phyloP scores from a whole-genome alignment of 371 early-diverging fungal genomes.

The Zancudomyces culisetae region DNA sequence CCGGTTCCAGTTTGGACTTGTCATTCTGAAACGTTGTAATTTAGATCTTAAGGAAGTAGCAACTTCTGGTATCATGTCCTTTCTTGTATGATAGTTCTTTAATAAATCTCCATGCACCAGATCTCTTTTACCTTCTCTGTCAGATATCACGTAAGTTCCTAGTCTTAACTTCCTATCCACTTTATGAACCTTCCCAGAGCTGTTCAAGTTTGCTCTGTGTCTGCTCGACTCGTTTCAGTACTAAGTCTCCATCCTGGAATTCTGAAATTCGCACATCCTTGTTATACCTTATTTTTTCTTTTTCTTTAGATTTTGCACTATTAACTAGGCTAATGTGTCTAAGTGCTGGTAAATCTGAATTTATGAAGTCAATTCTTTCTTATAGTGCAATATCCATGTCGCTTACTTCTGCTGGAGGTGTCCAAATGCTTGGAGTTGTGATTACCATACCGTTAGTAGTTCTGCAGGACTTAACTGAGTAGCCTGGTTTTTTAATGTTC shows the following conservation, averaged over 20 bases:
- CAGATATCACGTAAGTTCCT: background rate
- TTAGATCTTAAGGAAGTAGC: background rate
- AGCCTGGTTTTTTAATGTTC: conserved; percentile 1
- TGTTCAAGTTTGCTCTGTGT: background rate
- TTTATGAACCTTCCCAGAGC: conserved; percentile 1
- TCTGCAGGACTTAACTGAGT: background rate
- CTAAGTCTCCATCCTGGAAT: background rate
- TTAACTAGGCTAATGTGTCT: background rate
- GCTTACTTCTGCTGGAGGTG: background rate
- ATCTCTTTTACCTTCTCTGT: background rate
- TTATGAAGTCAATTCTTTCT: background rate
- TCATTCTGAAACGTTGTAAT: background rate
- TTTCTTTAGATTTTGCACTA: background rate
- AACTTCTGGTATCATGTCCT: conserved; percentile 1
- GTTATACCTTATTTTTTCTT: background rate
- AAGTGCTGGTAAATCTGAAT: background rate
- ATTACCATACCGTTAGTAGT: background rate
- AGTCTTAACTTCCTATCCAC: background rate
- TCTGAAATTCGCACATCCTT: background rate
- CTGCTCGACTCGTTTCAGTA: background rate
- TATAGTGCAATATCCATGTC: background rate
- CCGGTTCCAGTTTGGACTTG: no score
- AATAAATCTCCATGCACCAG: conserved; percentile 1
- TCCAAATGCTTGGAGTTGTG: background rate
- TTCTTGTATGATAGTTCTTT: background rate